Evolutionary conservation across 202 grass and related monocot species (phyloP).

Genomic region (Brachypodium distachyon): DNA sequence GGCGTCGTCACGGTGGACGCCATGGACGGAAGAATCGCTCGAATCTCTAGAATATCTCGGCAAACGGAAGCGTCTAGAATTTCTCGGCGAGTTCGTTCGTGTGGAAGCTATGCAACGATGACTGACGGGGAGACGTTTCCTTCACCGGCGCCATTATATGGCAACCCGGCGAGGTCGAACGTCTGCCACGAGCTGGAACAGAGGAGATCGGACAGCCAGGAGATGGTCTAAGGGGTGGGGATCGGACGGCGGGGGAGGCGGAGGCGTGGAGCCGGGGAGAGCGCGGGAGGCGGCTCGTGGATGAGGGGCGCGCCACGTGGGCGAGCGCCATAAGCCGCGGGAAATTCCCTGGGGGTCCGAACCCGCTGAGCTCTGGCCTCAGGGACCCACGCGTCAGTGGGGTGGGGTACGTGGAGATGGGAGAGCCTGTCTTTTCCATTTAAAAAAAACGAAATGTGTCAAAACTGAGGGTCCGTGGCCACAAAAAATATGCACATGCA

Average conservation of each 20-base stretch:
- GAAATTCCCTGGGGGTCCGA: slow-evolving; percentile 49
- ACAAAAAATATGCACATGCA: too few relatives aligned
- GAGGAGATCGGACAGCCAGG: slow-evolving; percentile 11
- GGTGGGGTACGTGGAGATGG: neutral
- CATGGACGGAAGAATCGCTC: slow-evolving; percentile 1
- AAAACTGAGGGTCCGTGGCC: too few relatives aligned
- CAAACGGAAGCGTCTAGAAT: slow-evolving; percentile 5
- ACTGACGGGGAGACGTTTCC: neutral
- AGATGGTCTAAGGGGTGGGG: neutral
- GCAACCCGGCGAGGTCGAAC: neutral
- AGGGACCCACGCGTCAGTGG: slow-evolving; percentile 12
- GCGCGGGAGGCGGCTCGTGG: slow-evolving; percentile 32
- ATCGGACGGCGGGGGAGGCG: slow-evolving; percentile 15
- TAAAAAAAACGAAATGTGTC: too few relatives aligned
- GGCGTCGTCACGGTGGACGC: slow-evolving; percentile 32
- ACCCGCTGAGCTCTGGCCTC: neutral
- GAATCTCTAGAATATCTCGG: neutral
- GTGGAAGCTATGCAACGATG: neutral
- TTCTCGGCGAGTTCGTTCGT: neutral
- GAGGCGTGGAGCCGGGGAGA: neutral
- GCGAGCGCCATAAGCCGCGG: slow-evolving; percentile 33
- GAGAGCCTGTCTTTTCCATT: too few relatives aligned
- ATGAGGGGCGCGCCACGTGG: slow-evolving; percentile 61
- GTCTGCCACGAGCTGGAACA: neutral
- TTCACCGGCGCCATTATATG: slow-evolving; percentile 1